These are phyloP conservation scores for Fusarium heterosporum DNA, from an alignment of 2,329 filamentous ascomycete genomes.

Conservation along the genomic window DNA sequence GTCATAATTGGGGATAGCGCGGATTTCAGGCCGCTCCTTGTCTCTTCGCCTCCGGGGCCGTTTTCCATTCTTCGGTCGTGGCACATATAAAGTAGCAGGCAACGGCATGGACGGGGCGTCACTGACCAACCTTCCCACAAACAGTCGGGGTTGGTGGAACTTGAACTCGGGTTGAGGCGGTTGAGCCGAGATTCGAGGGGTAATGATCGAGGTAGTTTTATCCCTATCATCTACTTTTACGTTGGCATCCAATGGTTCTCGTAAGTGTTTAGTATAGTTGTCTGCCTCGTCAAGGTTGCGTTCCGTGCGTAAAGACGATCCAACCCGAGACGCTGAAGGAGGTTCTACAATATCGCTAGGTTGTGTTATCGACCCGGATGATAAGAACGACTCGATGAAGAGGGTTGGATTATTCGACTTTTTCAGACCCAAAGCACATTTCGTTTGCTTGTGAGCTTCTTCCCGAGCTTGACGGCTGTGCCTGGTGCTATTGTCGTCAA, in stretches of 20 bases:
- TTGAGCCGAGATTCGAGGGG: slow-evolving; percentile 32
- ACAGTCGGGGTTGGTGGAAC: slow-evolving; percentile 50
- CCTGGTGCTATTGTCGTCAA: slow-evolving; percentile 40
- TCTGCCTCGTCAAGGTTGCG: not conserved
- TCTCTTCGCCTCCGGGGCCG: slow-evolving; percentile 37
- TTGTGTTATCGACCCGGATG: slow-evolving; percentile 4
- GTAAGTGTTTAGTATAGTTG: not conserved
- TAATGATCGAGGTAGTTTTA: slow-evolving; percentile 23
- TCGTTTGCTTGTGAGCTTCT: slow-evolving; percentile 41
- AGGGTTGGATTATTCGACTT: not conserved
- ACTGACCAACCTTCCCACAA: slow-evolving; percentile 48
- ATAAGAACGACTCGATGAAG: slow-evolving; percentile 25
- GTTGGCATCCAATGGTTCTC: slow-evolving; percentile 8
- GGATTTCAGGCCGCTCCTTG: slow-evolving; percentile 50
- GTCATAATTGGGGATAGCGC: slow-evolving; percentile 49
- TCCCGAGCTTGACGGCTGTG: slow-evolving; percentile 36
- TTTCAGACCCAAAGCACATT: slow-evolving; percentile 19
- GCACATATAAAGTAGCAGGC: slow-evolving; percentile 3
- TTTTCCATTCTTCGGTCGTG: slow-evolving; percentile 18
- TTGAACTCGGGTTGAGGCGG: slow-evolving; percentile 38
- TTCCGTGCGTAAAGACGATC: slow-evolving; percentile 3
- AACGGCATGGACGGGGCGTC: slow-evolving; percentile 4
- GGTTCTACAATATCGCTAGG: slow-evolving; percentile 38
- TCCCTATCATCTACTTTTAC: slow-evolving; percentile 14
- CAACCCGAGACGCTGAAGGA: slow-evolving; percentile 28